Evolutionary conservation across 345 rosid genomes (phyloP), one percentile per base, ranked within the genome.

Genomic region (Syzygium jambos): DNA sequence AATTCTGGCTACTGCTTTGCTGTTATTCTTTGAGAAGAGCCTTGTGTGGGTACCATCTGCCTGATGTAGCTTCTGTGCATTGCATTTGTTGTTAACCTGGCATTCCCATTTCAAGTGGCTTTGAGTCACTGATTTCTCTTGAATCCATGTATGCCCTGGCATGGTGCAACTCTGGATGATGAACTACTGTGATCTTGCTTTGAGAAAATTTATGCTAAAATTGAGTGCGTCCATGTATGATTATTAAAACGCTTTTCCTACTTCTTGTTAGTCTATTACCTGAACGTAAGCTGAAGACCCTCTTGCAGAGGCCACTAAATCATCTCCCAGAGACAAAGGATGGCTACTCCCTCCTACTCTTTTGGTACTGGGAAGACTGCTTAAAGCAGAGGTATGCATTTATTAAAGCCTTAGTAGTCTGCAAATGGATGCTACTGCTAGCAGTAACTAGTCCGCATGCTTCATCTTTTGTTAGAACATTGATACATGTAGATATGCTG

Each of bases 291-390:
- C 93, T 98, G 90, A 98, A 95, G 95, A 93, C 96, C 68, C 98
- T 98, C 88, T 86, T 95, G 89, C 99, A 96, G 86, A 92, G 93
- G 88, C 98, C 98, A 15, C 83, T 98, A 27, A 92, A 93, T 85
- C 89, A 91, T 68, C 91, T 98, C 86, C 95, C 98, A 8, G 97
- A 98, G 89, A 94, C 91, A 53, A 98, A 95, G 90, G 99, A 98
- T 92, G 99, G 99, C 85, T 88, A 95, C 90, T 95, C 99, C 65
- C 97, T 98, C 91, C 91, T 96, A 85, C 95, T 96, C 34, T 95
- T 95, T 88, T 98, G 98, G 99, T 96, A 96, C 88, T 98, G 98
- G 95, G 99, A 98, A 91, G 99, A 98, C n/a, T 94, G 98, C 92
- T 91, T 98, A 89, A 98, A 95, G 93, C 96, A 93, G 89, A 96